These are phyloP conservation scores for Termitomyces sp. DNA, from an alignment of 768 basidiomycete genomes.

Conservation along the genomic window DNA sequence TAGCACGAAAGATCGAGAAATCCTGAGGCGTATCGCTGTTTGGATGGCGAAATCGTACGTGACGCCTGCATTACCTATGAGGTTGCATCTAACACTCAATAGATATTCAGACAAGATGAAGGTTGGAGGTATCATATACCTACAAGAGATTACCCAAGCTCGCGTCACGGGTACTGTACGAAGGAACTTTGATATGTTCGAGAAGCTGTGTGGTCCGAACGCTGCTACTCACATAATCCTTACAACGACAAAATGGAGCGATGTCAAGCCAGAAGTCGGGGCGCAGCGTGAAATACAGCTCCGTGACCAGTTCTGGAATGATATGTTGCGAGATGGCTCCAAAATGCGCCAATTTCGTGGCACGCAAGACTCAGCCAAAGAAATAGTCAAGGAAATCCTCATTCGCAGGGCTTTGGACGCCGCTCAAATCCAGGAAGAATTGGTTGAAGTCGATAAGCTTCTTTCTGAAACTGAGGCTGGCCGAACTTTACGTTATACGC, in stretches of 20 bases:
- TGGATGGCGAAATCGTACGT: constrained; percentile 10
- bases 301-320: constrained; percentile 23
- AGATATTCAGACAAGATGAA: constrained; percentile 9
- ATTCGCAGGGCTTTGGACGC: constrained; percentile 7
- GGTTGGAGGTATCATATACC: constrained; percentile 11
- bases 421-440: constrained; percentile 22
- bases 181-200: constrained; percentile 13
- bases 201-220: constrained; percentile 10
- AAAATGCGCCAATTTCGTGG: constrained; percentile 18
- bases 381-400: constrained; percentile 20
- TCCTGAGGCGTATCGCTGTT: constrained; percentile 7
- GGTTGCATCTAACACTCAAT: background rate
- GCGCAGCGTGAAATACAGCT: constrained; percentile 24
- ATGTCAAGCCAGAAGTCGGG: constrained; percentile 17
- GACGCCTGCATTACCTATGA: background rate
- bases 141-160: constrained; percentile 14
- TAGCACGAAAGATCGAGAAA: constrained; percentile 7
- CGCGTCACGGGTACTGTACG: constrained; percentile 14
- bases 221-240: constrained; percentile 9
- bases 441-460: constrained; percentile 16
- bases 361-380: constrained; percentile 20
- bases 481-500: constrained; percentile 13
- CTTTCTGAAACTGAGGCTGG: constrained; percentile 21
- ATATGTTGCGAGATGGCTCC: constrained; percentile 23
- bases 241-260: constrained; percentile 32